Percentiles rank a stretch among this genome's conserved stretches.
These are phyloP conservation scores for Melanogaster broomeanus DNA, from an alignment of 768 basidiomycete genomes.

Conservation along the genomic window DNA sequence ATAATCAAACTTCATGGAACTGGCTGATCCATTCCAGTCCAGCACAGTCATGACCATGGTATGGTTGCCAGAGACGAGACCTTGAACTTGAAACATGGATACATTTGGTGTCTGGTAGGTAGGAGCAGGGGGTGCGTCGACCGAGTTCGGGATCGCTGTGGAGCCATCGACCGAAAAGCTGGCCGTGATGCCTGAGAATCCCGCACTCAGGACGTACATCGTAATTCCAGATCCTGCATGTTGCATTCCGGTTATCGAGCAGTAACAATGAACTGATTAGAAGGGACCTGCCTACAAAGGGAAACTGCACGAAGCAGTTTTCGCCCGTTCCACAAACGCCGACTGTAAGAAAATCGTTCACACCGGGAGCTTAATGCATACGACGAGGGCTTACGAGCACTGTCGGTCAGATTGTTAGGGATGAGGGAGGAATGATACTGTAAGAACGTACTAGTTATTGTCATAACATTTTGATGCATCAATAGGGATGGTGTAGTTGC, in stretches of 20 bases:
- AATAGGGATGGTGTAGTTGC: conserved; percentile 15
- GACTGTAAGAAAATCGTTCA: conserved; percentile 6
- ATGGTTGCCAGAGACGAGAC: conserved; percentile 16
- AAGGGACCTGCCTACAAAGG: conserved; percentile 16
- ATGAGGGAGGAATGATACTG: not conserved
- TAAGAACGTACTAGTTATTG: conserved; percentile 24
- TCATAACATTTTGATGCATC: conserved; percentile 22
- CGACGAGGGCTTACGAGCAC: conserved; percentile 16
- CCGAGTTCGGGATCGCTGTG: conserved; percentile 1
- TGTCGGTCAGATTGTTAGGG: conserved; percentile 3
- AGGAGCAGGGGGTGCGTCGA: conserved; percentile 4
- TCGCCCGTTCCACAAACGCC: conserved; percentile 13
- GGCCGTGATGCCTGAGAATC: conserved; percentile 18
- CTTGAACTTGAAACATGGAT: conserved; percentile 17
- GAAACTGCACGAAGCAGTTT: conserved; percentile 17
- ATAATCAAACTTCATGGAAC: conserved; percentile 30
- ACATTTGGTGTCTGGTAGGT: conserved; percentile 23
- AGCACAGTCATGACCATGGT: conserved; percentile 22
- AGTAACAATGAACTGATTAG: not conserved
- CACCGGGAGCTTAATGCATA: not conserved
- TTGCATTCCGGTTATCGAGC: not conserved
- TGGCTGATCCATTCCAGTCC: conserved; percentile 15
- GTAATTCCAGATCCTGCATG: conserved; percentile 25
- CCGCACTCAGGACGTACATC: conserved; percentile 27
- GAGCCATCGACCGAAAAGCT: conserved; percentile 21